Percentiles rank a stretch among this genome's conserved stretches.
Evolutionary conservation across 352 stramenopile genomes (phyloP).

Genomic region (Phytophthora cajani): DNA sequence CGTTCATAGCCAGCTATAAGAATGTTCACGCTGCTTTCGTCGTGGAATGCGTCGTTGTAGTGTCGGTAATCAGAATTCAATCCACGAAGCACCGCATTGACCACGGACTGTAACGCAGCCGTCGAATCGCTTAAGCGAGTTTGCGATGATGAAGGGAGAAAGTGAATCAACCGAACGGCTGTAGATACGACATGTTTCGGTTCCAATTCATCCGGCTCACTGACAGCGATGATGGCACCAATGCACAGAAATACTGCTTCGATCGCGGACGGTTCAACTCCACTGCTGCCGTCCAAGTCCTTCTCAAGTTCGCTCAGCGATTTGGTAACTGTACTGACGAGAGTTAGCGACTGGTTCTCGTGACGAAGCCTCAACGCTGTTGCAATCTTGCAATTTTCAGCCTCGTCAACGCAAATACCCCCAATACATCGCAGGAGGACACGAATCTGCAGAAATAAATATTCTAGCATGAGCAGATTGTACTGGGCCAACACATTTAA

Average conservation of each 20-base stretch:
- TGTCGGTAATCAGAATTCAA: neutral
- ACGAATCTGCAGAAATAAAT: conserved; percentile 1
- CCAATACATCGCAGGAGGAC: conserved; percentile 15
- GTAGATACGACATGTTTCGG: neutral
- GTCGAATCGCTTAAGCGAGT: neutral
- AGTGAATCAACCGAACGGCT: conserved; percentile 3
- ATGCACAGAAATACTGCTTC: conserved; percentile 19
- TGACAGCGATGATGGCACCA: conserved; percentile 1
- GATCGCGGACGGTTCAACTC: neutral
- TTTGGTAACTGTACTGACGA: neutral
- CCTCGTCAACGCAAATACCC: conserved; percentile 8
- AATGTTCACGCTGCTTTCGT: neutral
- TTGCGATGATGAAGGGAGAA: neutral
- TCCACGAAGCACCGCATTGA: conserved; percentile 8
- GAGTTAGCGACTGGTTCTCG: neutral
- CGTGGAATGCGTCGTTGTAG: neutral
- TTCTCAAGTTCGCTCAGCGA: neutral
- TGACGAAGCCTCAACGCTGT: neutral
- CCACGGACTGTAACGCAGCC: conserved; percentile 6
- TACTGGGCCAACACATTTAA: no score
- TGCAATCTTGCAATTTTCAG: conserved; percentile 8
- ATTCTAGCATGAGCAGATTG: neutral
- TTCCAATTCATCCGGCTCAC: neutral
- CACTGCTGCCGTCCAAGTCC: neutral
- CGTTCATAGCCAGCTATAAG: conserved; percentile 9